Evolutionary conservation across 2,329 filamentous ascomycete genomes (phyloP).

Genomic region (Stachybotrys chlorohalonatus): DNA sequence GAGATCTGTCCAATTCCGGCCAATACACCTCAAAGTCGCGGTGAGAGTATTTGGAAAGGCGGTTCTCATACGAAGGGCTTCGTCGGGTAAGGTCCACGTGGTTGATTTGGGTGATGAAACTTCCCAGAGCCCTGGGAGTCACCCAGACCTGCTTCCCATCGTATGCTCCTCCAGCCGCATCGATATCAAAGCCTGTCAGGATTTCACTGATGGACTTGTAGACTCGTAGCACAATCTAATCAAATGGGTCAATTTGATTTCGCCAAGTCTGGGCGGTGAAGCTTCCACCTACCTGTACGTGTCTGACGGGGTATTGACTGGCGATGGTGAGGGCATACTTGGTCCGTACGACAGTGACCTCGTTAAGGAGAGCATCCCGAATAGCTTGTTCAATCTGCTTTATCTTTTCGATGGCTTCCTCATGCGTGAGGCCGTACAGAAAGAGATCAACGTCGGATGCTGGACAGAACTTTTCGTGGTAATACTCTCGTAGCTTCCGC

Average conservation of each 20-base stretch:
- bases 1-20: slow-evolving; percentile 63
- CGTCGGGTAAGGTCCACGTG: slow-evolving; percentile 70
- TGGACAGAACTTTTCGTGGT: slow-evolving; percentile 71
- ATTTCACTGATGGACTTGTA: slow-evolving; percentile 82
- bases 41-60: slow-evolving; percentile 76
- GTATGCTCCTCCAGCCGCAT: slow-evolving; percentile 73
- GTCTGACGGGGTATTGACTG: slow-evolving; percentile 73
- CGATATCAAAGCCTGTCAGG: slow-evolving; percentile 80
- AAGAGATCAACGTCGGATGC: slow-evolving; percentile 85
- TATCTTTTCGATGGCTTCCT: slow-evolving; percentile 75
- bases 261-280: background rate
- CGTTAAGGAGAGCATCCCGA: slow-evolving; percentile 68
- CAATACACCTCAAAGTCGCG: slow-evolving; percentile 80
- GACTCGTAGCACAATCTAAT: slow-evolving; percentile 69
- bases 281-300: slow-evolving; percentile 48
- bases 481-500: slow-evolving; percentile 59
- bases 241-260: background rate
- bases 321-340: slow-evolving; percentile 84
- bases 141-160: slow-evolving; percentile 74
- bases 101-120: slow-evolving; percentile 77
- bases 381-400: slow-evolving; percentile 70
- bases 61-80: slow-evolving; percentile 81
- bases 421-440: slow-evolving; percentile 68
- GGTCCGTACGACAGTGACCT: slow-evolving; percentile 75
- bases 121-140: slow-evolving; percentile 65